These are phyloP conservation scores for Capillidium heterosporum DNA, from an alignment of 371 early-diverging fungal genomes.

Conservation along the genomic window DNA sequence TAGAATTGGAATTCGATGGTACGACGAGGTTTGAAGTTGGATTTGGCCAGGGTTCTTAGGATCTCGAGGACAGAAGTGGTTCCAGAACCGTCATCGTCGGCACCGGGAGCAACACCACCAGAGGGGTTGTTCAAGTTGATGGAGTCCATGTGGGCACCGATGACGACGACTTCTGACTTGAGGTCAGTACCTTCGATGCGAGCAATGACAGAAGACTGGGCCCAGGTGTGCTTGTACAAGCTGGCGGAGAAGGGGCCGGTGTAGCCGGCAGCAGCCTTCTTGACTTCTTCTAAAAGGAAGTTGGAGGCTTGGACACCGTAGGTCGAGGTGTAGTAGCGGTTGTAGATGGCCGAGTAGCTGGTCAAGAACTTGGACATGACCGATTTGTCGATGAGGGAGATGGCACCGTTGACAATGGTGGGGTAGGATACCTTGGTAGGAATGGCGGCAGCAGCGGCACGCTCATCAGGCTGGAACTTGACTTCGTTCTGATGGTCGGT, in stretches of 20 bases:
- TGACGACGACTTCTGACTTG: conserved; percentile 46
- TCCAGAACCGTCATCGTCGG: conserved; percentile 82
- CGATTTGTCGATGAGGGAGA: background rate
- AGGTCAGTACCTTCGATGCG: conserved; percentile 40
- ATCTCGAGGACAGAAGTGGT: conserved; percentile 75
- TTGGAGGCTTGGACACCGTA: conserved; percentile 1
- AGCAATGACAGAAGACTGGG: conserved; percentile 38
- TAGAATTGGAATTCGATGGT: conserved; percentile 96
- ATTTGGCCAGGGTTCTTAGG: conserved; percentile 46
- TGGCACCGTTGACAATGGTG: background rate
- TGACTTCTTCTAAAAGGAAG: background rate
- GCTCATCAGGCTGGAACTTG: background rate
- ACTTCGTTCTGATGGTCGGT: conserved; percentile 31
- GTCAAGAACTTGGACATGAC: background rate
- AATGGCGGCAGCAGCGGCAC: background rate
- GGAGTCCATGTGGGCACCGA: conserved; percentile 85
- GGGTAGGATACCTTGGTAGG: background rate
- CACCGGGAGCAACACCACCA: conserved; percentile 66
- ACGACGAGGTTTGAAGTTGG: conserved; percentile 53
- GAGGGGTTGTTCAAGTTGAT: conserved; percentile 66
- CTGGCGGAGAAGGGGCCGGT: conserved; percentile 28
- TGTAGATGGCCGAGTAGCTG: conserved; percentile 1
- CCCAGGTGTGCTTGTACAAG: conserved; percentile 56
- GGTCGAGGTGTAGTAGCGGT: background rate
- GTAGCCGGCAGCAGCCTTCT: background rate